Percentiles rank a stretch among this genome's conserved stretches.
These are phyloP conservation scores for Boletus semigastroideus DNA, from an alignment of 1,284 basidiomycete species.

Conservation along the genomic window DNA sequence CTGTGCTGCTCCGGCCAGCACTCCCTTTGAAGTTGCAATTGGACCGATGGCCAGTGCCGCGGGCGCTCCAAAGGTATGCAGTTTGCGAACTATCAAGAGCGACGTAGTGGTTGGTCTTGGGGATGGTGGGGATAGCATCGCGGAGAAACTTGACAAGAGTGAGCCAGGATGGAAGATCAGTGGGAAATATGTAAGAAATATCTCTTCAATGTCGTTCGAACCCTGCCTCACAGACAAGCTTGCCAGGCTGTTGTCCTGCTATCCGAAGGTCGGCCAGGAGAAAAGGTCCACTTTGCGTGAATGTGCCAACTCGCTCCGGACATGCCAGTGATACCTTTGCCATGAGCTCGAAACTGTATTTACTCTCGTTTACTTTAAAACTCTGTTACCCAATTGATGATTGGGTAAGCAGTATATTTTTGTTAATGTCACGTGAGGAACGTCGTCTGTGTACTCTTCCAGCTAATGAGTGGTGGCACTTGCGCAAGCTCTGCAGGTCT, in stretches of 20 bases:
- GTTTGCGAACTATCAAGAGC: conserved; percentile 86
- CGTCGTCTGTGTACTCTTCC: too few species aligned
- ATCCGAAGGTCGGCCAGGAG: conserved; percentile 82
- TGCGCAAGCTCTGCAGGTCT: background rate
- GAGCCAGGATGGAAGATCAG: conserved; percentile 98
- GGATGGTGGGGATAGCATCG: conserved; percentile 69
- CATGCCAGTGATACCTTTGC: background rate
- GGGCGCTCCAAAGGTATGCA: conserved; percentile 87
- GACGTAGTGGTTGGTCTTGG: conserved; percentile 78
- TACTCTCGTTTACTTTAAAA: background rate
- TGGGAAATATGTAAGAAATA: conserved; percentile 77
- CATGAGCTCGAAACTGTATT: background rate
- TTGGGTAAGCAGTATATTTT: too few species aligned
- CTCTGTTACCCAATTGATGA: too few species aligned
- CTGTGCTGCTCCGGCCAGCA: conserved; percentile 88
- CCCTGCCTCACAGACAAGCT: conserved; percentile 7
- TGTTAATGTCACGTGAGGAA: too few species aligned
- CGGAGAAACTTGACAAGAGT: conserved; percentile 79
- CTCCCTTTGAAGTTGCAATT: conserved; percentile 90
- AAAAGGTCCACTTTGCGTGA: conserved; percentile 75
- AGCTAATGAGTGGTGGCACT: background rate
- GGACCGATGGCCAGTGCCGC: conserved; percentile 89
- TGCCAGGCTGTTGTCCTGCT: conserved; percentile 79
- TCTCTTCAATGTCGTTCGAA: background rate
- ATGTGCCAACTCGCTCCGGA: background rate